These are phyloP conservation scores for Tetrahymena thermophila DNA, from an alignment of 73 alveolate genomes.

Conservation along the genomic window DNA sequence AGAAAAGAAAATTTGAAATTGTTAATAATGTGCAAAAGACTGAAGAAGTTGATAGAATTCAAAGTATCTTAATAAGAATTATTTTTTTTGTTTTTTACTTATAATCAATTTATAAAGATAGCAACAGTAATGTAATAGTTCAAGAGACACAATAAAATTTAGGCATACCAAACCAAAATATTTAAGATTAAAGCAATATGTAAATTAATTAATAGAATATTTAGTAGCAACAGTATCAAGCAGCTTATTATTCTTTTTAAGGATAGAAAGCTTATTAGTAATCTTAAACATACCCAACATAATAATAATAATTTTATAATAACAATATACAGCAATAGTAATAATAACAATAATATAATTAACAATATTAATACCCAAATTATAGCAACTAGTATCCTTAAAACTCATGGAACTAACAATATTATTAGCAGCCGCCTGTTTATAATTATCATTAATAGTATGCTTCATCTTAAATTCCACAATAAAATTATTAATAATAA, in stretches of 20 bases:
- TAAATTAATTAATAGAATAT: neutral
- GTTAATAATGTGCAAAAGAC: too few species aligned
- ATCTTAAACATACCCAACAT: neutral
- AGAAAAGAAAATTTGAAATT: too few species aligned
- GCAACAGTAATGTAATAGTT: neutral
- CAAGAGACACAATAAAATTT: neutral
- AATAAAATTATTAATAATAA: too few species aligned
- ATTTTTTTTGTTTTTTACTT: too few species aligned
- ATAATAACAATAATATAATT: neutral
- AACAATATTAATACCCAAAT: neutral
- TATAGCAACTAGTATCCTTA: neutral
- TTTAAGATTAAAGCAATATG: neutral
- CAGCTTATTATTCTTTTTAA: neutral
- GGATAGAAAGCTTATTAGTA: neutral
- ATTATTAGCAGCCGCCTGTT: neutral
- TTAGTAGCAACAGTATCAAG: neutral
- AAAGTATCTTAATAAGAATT: neutral
- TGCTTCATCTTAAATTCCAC: neutral
- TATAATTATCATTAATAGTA: neutral
- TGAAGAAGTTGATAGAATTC: neutral
- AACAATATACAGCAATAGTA: neutral
- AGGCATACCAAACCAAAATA: neutral
- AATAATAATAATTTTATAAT: too few species aligned
- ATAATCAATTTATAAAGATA: neutral
- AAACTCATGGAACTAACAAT: neutral